Conservation (phyloP, 352 stramenopile genomes). For the Albugo laibachii region DNA sequence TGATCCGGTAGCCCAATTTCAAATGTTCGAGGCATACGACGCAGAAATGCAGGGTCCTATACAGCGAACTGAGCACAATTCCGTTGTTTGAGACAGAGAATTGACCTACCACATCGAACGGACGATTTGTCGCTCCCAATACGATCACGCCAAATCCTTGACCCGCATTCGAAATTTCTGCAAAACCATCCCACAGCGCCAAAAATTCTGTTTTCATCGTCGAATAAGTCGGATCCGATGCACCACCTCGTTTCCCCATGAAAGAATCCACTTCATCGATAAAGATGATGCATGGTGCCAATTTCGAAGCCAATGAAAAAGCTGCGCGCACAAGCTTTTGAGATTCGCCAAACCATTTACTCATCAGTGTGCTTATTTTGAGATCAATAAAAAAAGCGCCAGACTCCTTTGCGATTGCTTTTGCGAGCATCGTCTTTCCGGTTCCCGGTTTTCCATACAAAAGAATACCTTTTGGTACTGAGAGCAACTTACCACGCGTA, state of each 20-base stretch:
- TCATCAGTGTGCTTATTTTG: slow-evolving; percentile 82
- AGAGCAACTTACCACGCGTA: slow-evolving; percentile 67
- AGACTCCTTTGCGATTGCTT: slow-evolving; percentile 91
- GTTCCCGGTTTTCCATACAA: slow-evolving; percentile 67
- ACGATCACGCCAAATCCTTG: slow-evolving; percentile 86
- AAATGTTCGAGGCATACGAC: slow-evolving; percentile 91
- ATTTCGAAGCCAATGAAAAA: slow-evolving; percentile 87
- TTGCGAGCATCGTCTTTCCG: slow-evolving; percentile 86
- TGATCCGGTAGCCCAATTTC: slow-evolving; percentile 83
- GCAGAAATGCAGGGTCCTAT: slow-evolving; percentile 86
- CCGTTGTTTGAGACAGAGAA: background rate
- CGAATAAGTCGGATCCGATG: slow-evolving; percentile 59
- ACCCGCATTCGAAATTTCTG: slow-evolving; percentile 44
- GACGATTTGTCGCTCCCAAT: slow-evolving; percentile 91
- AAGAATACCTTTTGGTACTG: slow-evolving; percentile 71
- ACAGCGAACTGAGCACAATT: background rate
- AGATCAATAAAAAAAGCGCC: slow-evolving; percentile 79
- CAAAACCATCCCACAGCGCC: slow-evolving; percentile 94
- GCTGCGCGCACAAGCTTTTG: slow-evolving; percentile 87
- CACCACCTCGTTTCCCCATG: slow-evolving; percentile 69
- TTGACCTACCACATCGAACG: slow-evolving; percentile 43
- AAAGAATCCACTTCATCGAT: slow-evolving; percentile 95
- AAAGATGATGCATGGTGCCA: slow-evolving; percentile 94
- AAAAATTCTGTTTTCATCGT: slow-evolving; percentile 93
- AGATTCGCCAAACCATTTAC: slow-evolving; percentile 81